Conservation (phyloP, 176 grass and related monocot genomes). For the Zizania latifolia region DNA sequence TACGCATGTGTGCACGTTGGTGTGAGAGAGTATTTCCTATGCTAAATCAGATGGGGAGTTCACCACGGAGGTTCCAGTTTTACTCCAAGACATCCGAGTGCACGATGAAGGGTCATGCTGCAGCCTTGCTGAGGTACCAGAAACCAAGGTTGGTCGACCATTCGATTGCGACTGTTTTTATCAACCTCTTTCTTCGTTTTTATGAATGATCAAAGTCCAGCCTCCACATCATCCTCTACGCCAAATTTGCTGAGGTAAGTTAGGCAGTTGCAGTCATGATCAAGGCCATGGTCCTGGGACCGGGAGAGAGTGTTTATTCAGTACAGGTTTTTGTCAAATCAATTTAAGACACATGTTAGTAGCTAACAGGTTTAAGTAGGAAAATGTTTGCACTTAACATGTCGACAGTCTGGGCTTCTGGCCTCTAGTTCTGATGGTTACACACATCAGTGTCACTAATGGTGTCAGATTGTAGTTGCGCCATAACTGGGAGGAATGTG, state of each 20-base stretch:
- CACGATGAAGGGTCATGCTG: too few species aligned
- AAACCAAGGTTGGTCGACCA: neutral
- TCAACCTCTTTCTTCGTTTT: neutral
- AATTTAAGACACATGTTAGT: neutral
- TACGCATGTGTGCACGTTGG: too few species aligned
- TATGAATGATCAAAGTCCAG: neutral
- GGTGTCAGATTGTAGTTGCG: slow-evolving; percentile 8
- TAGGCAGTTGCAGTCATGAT: neutral
- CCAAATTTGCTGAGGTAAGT: neutral
- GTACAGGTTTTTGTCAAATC: slow-evolving; percentile 31
- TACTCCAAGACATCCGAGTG: too few species aligned
- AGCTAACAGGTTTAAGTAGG: neutral
- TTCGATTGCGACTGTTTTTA: neutral
- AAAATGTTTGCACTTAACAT: neutral
- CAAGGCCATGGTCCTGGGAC: slow-evolving; percentile 22
- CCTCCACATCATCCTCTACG: neutral
- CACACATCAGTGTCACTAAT: slow-evolving; percentile 11
- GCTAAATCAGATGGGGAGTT: too few species aligned
- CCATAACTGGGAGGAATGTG: slow-evolving; percentile 25
- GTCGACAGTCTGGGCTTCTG: neutral
- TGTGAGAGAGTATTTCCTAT: too few species aligned
- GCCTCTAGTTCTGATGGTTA: neutral
- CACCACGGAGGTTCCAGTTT: too few species aligned
- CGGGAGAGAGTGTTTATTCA: slow-evolving; percentile 16
- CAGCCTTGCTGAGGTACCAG: neutral